Evolutionary conservation across 805 yeast species (phyloP), one percentile per base, ranked within the genome.

Genomic region (Candida broadrunensis): DNA sequence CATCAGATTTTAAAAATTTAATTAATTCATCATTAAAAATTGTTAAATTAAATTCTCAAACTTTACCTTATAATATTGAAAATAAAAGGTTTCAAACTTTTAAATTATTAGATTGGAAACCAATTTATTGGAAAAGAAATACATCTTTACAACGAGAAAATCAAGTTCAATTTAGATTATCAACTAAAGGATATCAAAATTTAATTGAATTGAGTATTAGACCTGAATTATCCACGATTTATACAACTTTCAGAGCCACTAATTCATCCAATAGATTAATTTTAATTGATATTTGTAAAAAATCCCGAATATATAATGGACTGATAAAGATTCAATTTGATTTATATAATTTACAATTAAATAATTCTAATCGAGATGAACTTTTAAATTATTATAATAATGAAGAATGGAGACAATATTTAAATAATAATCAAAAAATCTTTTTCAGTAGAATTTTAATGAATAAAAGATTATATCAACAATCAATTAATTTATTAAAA

Each of bases 221-320:
- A 20, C 74, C 74, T 0, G 72, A 69, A 41, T 48, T 50, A 35
- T 38, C 41, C 13, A 37, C 67, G n/a, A 42, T 70, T 5, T 59
- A 59, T 34, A 58, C 53, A 30, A 65, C 73, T 0, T 60, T 64
- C 38, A 45, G 52, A 21, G 48, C 58, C 24, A 56, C 59, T 49
- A 56, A 57, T 31, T 25, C 42, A 15, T 41, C 49, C 15, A 51
- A 63, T 24, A 49, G 60, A 42, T 38, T 48, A 8, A 51, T 53
- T 12, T 45, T 68, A 25, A 51, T 52, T 2, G 60, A 56, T 18
- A 44, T 66, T 29, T 39, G 52, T 35, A 47, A 44, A 23, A 40
- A 41, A 17, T 36, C 47, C 13, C 38, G 62, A 23, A 31, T 46
- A 23, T 47, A 48, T 29, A 37, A 36, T 12, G 27, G 35, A 5